Base-by-base conservation (phyloP, 2,329 filamentous ascomycete genomes). In the Scopulariopsis brevicaulis region DNA sequence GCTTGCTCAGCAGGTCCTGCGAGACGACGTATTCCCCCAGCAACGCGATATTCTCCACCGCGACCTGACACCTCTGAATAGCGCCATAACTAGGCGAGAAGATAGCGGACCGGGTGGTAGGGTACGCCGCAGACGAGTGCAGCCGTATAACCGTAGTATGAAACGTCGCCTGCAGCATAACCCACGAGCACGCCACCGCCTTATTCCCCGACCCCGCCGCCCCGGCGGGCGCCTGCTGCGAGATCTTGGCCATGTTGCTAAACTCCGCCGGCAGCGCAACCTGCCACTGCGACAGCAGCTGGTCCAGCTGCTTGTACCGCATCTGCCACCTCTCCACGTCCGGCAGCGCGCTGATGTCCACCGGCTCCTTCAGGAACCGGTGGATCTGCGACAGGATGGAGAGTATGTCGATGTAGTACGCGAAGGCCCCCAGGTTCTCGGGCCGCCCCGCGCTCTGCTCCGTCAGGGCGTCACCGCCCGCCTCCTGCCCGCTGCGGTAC, bases 301-400 rank as follows among this genome's bases (percentile, higher is more conserved):
- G 86, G 68, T 96, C 90, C 6, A 96, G 82, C 67, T 90, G 86
- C 63, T 89, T 87, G 71, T 96, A 96, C 54, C 88, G 85, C 63
- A 86, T 79, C 70, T 96, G 90, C 92, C 92, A 96, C 67, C 86
- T 81, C 69, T 96, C 90, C 6, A 96, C 92, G 64, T 96, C 92
- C 6, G 85, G 83, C 11, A 91, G 73, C 8, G 88, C 87, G 54
- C 87, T 87, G 60, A 96, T 96, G 66, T 96, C 90, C 35, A 96
- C 89, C 0, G 92, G 91, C 63, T 87, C 85, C 69, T 95, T 95
- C 59, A 96, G 74, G 63, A 96, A 96, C 56, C 87, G 83, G 73
- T 96, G 92, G 58, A 96, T 90, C 62, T 89, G 85, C 57, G 90
- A 92, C 2, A 96, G 75, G 56, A 96, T 92, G 1, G 90, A 90